Conservation (phyloP, 352 stramenopile genomes). For the Plasmopara halstedii region DNA sequence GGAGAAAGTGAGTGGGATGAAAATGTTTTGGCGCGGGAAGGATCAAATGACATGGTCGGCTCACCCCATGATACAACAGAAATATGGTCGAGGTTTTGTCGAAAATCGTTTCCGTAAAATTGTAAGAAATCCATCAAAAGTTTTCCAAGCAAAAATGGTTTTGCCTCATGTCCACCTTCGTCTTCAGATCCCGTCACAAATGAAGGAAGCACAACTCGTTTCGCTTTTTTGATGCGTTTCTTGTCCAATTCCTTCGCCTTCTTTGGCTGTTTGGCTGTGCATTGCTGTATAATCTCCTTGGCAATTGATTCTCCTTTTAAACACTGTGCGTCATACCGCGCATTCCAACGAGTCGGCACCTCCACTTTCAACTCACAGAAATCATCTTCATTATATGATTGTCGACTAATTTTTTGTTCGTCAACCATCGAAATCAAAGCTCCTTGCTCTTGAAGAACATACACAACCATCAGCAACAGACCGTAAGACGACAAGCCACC, state of each 20-base stretch:
- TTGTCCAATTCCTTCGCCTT: slow-evolving; percentile 8
- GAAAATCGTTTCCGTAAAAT: slow-evolving; percentile 79
- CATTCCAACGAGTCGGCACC: slow-evolving; percentile 7
- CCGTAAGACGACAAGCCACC: slow-evolving; percentile 88
- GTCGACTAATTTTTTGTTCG: slow-evolving; percentile 5
- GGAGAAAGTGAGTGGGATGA: slow-evolving; percentile 17
- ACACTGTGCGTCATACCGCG: slow-evolving; percentile 40
- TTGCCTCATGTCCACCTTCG: slow-evolving; percentile 22
- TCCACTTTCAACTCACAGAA: slow-evolving; percentile 17
- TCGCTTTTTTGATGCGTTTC: slow-evolving; percentile 15
- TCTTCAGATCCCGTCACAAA: slow-evolving; percentile 26
- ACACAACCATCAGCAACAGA: slow-evolving; percentile 73
- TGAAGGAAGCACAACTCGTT: slow-evolving; percentile 29
- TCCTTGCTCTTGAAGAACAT: slow-evolving; percentile 56
- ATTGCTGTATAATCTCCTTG: slow-evolving; percentile 47
- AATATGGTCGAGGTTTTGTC: slow-evolving; percentile 63
- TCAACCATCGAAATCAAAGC: slow-evolving; percentile 24
- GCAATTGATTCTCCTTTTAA: slow-evolving; percentile 41
- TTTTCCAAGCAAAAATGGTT: slow-evolving; percentile 62
- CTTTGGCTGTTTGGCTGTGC: slow-evolving; percentile 23
- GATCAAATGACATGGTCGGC: slow-evolving; percentile 9
- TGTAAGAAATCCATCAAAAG: slow-evolving; percentile 79
- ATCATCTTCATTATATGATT: slow-evolving; percentile 9
- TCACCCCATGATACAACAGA: slow-evolving; percentile 30
- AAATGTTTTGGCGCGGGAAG: slow-evolving; percentile 9